Evolutionary conservation across 768 basidiomycete genomes (phyloP).

Genomic region (Porphyrellus cyaneotinctus): DNA sequence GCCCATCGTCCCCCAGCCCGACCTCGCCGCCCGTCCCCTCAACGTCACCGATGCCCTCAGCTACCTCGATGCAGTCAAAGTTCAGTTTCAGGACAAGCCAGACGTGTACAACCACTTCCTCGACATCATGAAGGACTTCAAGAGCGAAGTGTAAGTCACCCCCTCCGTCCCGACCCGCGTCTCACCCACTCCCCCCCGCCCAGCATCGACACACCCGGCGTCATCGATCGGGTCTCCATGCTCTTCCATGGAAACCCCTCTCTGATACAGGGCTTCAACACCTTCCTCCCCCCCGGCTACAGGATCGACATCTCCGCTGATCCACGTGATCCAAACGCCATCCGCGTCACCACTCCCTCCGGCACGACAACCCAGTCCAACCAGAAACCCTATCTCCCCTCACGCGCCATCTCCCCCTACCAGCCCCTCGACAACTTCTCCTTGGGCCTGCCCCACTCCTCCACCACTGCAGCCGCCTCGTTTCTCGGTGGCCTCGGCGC

Average conservation of each 20-base stretch:
- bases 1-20: conserved; percentile 35
- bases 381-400: conserved; percentile 19
- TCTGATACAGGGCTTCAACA: conserved; percentile 97
- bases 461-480: conserved; percentile 59
- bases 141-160: conserved; percentile 78
- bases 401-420: conserved; percentile 55
- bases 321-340: conserved; percentile 64
- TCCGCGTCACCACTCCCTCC: conserved; percentile 77
- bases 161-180: neutral
- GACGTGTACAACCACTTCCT: conserved; percentile 93
- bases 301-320: conserved; percentile 83
- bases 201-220: conserved; percentile 96
- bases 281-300: conserved; percentile 92
- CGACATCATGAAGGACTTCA: conserved; percentile 99
- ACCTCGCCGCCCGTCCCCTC: conserved; percentile 50
- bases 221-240: conserved; percentile 90
- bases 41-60: conserved; percentile 92
- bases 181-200: conserved; percentile 8
- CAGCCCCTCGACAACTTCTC: conserved; percentile 37
- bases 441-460: conserved; percentile 43
- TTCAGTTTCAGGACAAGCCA: conserved; percentile 83
- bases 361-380: conserved; percentile 67
- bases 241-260: conserved; percentile 87
- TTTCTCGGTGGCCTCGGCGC: conserved; percentile 58
- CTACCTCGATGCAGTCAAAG: conserved; percentile 93